Base-by-base conservation (phyloP, 1,284 basidiomycete genomes). In the Cryptococcus sp. region DNA sequence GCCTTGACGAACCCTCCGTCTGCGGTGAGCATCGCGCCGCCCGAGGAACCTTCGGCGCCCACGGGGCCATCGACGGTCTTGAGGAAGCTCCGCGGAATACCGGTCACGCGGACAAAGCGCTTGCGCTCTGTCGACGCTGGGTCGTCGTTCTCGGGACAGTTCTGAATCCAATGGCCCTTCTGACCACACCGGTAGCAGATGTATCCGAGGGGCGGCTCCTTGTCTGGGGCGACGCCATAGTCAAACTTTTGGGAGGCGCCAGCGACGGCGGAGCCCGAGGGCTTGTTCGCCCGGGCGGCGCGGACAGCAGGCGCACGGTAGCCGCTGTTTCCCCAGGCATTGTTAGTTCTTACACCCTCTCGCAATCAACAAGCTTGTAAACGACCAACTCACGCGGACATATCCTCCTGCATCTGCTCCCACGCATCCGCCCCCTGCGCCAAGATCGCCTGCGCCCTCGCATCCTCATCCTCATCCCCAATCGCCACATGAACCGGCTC, bases 151-250 rank as follows among this genome's bases (percentile, higher is more conserved):
- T 92, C 96, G 0, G 96, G 96, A 72, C 96, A 99, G 64, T 96
- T 91, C 75, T 99, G 95, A 64, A 99, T 99, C 96, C 96, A 98
- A 72, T 99, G 96, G 33, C 93, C 91, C 84, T 97, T 96, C 78
- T 96, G 89, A 43, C 94, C 94, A 78, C 96, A 99, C 40, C 96
- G 87, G 77, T 98, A 98, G 75, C 96, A 98, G n/a, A 98, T 93
- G 79, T 98, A 99, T 54, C 94, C 96, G 4, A 88, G 83, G 18
- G 93, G 93, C 9, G 71, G 72, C 52, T 76, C 74, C 52, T 71
- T 72, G 57, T 76, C 74, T 0, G 95, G 80, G 28, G 79, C 77
- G 53, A 75, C 54, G 42, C 63, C 63, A 46, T 65, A 73, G 50
- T 77, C 73, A 59, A 57, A 76, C 65, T 56, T 72, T 67, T 45